Evolutionary conservation across 345 rosid genomes (phyloP).

Genomic region (Gossypium stocksii): DNA sequence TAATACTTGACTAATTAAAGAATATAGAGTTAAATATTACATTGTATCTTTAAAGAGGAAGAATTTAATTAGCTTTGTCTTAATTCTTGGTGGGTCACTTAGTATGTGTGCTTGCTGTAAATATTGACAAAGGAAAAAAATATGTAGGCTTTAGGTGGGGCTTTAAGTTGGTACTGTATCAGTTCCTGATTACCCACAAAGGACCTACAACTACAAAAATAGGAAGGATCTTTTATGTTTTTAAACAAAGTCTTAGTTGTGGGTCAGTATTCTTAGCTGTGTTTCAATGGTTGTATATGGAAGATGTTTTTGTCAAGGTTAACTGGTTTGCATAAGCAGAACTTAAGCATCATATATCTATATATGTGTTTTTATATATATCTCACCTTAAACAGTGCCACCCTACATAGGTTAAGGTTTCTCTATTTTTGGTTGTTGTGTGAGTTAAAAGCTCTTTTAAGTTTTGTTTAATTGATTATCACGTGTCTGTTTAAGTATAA

Average conservation of each 20-base stretch:
- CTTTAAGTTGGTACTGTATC: constrained; percentile 56
- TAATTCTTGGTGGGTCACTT: constrained; percentile 76
- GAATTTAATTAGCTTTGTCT: constrained; percentile 32
- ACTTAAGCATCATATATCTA: too few species aligned
- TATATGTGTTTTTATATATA: too few species aligned
- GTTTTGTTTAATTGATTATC: neutral
- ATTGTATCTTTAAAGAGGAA: neutral
- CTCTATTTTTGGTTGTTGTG: too few species aligned
- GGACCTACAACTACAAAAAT: constrained; percentile 46
- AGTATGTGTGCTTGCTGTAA: constrained; percentile 68
- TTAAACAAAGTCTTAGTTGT: neutral
- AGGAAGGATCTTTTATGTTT: constrained; percentile 1
- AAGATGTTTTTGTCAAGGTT: neutral
- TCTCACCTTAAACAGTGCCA: too few species aligned
- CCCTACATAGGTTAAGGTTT: too few species aligned
- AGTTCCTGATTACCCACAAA: constrained; percentile 47
- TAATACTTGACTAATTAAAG: neutral
- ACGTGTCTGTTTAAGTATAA: neutral
- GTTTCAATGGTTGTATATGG: neutral
- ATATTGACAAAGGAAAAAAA: constrained; percentile 51
- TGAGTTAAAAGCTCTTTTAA: neutral
- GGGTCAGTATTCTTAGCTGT: neutral
- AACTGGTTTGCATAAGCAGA: neutral
- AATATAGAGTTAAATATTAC: neutral
- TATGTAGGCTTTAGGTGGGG: constrained; percentile 73